Base-by-base conservation (phyloP, 441 rosid genomes). In the Croton laevigatus region DNA sequence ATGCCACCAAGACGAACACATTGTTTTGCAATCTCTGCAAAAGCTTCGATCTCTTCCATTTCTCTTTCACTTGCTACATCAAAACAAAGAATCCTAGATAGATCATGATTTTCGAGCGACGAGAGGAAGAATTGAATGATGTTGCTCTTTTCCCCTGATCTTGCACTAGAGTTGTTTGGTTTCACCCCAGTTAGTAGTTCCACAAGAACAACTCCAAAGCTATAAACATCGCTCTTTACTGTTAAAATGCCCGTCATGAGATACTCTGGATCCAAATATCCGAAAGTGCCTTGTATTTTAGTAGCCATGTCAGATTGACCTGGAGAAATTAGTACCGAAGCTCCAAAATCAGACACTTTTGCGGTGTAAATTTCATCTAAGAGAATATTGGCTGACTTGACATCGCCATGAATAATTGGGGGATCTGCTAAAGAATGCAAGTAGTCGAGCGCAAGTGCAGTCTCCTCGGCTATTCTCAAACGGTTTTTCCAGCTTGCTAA, bases 241-340 rank as follows among this genome's bases (percentile, higher is more conserved):
- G 75, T 77, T 61, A 76, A 73, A 42, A 3, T 57, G 10, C 75
- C 75, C 0, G 78, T 73, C 70, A 61, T 40, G 19, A 80, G 77
- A 52, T 80, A 80, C 65, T 80, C 77, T 0, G 83, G 83, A 65
- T 80, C 79, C 0, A 80, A 23, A 60, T 80, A 80, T 10, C 83
- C 81, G 2, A 80, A 45, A 16, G 81, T 77, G 9, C 83, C 83
- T 62, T 72, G 74, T 3, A 77, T 44, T 53, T 65, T 62, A 1
- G 57, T 54, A 10, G 42, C 77, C 10, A 75, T 51, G 10, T 66
- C 55, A 23, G 63, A 40, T 49, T 75, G 53, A 1, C 49, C 78
- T 0, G 78, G 61, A 0, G 83, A 80, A 36, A 79, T 62, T 7
- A 80, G 16, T 7, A 77, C 75, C 4, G 83, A 80, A 44, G 81